A percentile compares a stretch with the other conserved stretches of the same genome.
These are phyloP conservation scores for Fusarium sp. DNA, from an alignment of 2,329 filamentous ascomycete species.

Conservation along the genomic window DNA sequence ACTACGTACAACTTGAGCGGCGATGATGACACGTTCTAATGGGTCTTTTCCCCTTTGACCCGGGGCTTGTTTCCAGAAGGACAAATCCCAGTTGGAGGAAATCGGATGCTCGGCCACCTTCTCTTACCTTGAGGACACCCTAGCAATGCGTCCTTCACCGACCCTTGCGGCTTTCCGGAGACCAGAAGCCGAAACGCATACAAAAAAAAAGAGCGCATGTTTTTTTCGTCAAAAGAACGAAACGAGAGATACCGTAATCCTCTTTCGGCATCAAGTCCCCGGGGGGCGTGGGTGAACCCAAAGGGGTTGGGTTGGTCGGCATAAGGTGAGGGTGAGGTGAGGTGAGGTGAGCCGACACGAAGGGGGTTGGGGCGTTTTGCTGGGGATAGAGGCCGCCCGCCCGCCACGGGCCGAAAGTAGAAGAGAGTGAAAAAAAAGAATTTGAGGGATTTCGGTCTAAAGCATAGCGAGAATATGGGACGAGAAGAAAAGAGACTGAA, in stretches of 20 bases:
- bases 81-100: neutral
- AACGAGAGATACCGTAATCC: neutral
- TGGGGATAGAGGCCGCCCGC: constrained; percentile 25
- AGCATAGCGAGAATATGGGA: constrained; percentile 7
- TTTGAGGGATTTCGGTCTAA: constrained; percentile 35
- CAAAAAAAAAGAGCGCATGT: constrained; percentile 19
- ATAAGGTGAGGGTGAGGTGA: constrained; percentile 21
- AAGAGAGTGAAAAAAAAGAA: neutral
- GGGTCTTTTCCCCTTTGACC: neutral
- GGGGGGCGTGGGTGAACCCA: constrained; percentile 22
- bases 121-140: neutral
- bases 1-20: neutral
- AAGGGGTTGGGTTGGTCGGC: constrained; percentile 8
- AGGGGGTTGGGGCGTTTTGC: neutral
- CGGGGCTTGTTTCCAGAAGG: neutral
- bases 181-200: constrained; percentile 27
- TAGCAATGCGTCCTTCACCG: neutral
- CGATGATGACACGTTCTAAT: neutral
- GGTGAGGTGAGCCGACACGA: constrained; percentile 24
- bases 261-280: constrained; percentile 24
- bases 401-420: neutral
- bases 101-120: constrained; percentile 2
- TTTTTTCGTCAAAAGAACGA: constrained; percentile 6
- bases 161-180: constrained; percentile 12
- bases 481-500: neutral